Evolutionary conservation across 2,329 filamentous ascomycete genomes (phyloP), one percentile per base, ranked within the genome.

Genomic region (Pseudogymnoascus sp.): DNA sequence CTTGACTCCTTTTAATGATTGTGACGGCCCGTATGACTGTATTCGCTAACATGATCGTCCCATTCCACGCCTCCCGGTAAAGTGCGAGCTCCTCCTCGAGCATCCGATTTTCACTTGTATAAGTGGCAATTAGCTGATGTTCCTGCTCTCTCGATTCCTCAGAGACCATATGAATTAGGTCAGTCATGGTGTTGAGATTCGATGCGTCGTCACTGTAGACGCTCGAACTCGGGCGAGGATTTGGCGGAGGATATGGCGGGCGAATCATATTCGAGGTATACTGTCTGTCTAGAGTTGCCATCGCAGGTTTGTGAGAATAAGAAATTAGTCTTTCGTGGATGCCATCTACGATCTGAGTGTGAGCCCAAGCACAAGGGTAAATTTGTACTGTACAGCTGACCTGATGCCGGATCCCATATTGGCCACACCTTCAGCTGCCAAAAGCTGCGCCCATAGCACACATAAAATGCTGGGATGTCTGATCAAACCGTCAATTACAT

Each of bases 21-120:
- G 55, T 59, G 41, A 41, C 16, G 6, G 39, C 6, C 6, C 6
- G 4, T 41, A 41, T 41, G 16, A 41, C 19, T 41, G 5, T 35
- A 60, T 66, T 63, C 12, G 58, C 65, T n/a, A 66, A 8, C n/a
- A 45, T 64, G 16, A 65, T 66, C 36, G 60, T 61, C 41, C n/a
- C 38, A 60, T 62, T 62, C 62, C 60, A 66, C 38, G 23, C 5
- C 30, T 52, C 62, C 8, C 28, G n/a, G 22, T 65, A 14, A 38
- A 39, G 45, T 61, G 28, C 52, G 59, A 66, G 62, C 41, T 67
- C 60, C 35, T 63, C 55, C 60, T 67, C 59, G 9, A 67, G 65
- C 60, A 28, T 49, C 58, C 61, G 19, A 41, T 61, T 67, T 62
- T 67, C 65, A 61, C 42, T 64, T 30, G 41, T 62, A 30, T 39